Evolutionary conservation across 2,329 filamentous ascomycete species (phyloP).

Genomic region (Alternaria sp.): DNA sequence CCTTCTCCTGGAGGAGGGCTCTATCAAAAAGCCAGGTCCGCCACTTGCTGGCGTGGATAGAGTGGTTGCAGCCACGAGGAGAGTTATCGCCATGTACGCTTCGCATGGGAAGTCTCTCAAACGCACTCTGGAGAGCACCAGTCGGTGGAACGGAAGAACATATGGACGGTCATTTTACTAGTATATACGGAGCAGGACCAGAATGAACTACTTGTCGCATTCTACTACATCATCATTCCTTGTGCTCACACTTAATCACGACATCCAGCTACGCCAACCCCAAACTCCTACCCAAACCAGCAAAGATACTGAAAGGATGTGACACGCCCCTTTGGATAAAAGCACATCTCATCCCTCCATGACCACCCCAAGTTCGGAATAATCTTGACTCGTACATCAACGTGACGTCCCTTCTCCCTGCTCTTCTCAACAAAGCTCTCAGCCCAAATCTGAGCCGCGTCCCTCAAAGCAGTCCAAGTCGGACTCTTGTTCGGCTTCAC

Average conservation of each 20-base stretch:
- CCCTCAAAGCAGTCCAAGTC: not conserved
- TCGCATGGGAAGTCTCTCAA: not conserved
- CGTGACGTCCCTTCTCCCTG: fast-evolving
- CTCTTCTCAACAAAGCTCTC: not conserved
- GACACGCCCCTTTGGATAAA: not conserved
- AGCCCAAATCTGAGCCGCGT: not conserved
- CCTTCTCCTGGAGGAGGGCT: not conserved
- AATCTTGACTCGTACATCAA: not conserved
- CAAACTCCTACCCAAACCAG: not conserved
- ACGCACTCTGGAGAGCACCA: not conserved
- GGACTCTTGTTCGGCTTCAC: not conserved
- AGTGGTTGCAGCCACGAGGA: not conserved
- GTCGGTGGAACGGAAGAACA: not conserved
- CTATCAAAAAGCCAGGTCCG: not conserved
- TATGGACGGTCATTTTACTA: not conserved
- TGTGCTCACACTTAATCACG: fast-evolving
- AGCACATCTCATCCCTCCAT: not conserved
- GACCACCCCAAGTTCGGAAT: not conserved
- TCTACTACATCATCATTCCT: not conserved
- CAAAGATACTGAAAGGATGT: not conserved
- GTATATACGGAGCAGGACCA: not conserved
- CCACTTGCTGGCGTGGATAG: not conserved
- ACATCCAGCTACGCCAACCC: not conserved
- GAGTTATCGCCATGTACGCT: fast-evolving
- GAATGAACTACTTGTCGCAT: not conserved